These are phyloP conservation scores for Xylaria sp. DNA, from an alignment of 2,329 filamentous ascomycete genomes.

Conservation along the genomic window DNA sequence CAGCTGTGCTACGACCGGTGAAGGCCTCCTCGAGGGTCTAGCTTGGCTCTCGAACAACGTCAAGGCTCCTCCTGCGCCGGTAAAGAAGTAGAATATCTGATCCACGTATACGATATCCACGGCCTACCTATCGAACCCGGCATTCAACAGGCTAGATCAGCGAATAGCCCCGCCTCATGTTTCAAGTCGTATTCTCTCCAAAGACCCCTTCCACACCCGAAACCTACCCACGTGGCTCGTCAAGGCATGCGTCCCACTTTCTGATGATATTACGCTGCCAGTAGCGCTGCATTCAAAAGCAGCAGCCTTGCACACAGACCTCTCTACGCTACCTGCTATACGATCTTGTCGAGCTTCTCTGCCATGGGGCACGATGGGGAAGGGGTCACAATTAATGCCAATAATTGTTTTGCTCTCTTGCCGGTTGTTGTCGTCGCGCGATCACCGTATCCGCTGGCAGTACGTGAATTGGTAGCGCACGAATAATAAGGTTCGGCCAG, in stretches of 20 bases:
- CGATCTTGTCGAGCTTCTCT: not conserved
- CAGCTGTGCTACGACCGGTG: slow-evolving; percentile 82
- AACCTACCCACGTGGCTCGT: not conserved
- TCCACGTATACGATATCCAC: not conserved
- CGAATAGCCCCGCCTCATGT: not conserved
- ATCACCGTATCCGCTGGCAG: slow-evolving; percentile 3
- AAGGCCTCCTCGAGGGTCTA: slow-evolving; percentile 82
- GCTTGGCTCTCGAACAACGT: slow-evolving; percentile 88
- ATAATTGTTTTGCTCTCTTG: slow-evolving; percentile 7
- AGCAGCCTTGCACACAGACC: not conserved
- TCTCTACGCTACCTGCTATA: not conserved
- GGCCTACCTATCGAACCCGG: slow-evolving; percentile 9
- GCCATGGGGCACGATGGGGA: not conserved
- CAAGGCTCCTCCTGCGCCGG: slow-evolving; percentile 68
- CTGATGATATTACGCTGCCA: not conserved
- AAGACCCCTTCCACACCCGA: not conserved
- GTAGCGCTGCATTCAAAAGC: not conserved
- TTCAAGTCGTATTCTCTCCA: not conserved
- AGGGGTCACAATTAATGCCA: not conserved
- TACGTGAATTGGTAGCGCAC: slow-evolving; percentile 8
- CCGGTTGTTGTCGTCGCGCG: not conserved
- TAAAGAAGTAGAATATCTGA: slow-evolving; percentile 60
- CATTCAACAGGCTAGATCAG: not conserved
- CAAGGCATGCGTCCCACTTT: not conserved
- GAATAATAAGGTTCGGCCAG: slow-evolving; percentile 7